phyloP scores from a whole-genome alignment of 2,329 filamentous ascomycete species.

The Balansia obtecta region DNA sequence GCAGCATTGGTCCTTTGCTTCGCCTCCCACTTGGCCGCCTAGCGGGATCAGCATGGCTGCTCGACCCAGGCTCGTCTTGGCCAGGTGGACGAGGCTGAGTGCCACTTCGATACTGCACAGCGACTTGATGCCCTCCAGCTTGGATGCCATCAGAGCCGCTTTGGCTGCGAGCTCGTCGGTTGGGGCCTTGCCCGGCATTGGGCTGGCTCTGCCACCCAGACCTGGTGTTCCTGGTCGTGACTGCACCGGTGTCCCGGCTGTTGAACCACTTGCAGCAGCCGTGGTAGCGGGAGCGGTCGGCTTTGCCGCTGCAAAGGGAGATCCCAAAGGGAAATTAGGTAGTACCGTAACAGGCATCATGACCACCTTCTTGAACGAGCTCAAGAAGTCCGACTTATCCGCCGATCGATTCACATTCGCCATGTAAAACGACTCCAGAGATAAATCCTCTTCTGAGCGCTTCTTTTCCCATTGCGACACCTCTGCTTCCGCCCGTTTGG shows the following conservation, averaged over 20 bases:
- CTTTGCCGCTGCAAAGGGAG: constrained; percentile 40
- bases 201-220: constrained; percentile 25
- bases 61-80: constrained; percentile 78
- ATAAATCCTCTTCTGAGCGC: constrained; percentile 79
- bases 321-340: constrained; percentile 50
- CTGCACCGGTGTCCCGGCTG: constrained; percentile 20
- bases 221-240: constrained; percentile 40
- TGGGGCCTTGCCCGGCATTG: constrained; percentile 50
- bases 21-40: constrained; percentile 66
- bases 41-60: constrained; percentile 72
- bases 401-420: constrained; percentile 86
- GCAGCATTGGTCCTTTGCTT: constrained; percentile 79
- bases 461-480: constrained; percentile 86
- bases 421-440: constrained; percentile 90
- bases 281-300: constrained; percentile 12
- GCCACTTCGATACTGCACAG: constrained; percentile 96
- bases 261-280: constrained; percentile 14
- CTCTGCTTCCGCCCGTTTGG: constrained; percentile 59
- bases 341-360: constrained; percentile 97
- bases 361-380: constrained; percentile 94
- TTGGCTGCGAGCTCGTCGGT: constrained; percentile 91
- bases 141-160: constrained; percentile 91
- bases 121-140: constrained; percentile 86
- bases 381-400: constrained; percentile 91
- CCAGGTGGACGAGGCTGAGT: constrained; percentile 74